These are phyloP conservation scores for Acrodontium crateriforme DNA, from an alignment of 2,329 filamentous ascomycete genomes.

Conservation along the genomic window DNA sequence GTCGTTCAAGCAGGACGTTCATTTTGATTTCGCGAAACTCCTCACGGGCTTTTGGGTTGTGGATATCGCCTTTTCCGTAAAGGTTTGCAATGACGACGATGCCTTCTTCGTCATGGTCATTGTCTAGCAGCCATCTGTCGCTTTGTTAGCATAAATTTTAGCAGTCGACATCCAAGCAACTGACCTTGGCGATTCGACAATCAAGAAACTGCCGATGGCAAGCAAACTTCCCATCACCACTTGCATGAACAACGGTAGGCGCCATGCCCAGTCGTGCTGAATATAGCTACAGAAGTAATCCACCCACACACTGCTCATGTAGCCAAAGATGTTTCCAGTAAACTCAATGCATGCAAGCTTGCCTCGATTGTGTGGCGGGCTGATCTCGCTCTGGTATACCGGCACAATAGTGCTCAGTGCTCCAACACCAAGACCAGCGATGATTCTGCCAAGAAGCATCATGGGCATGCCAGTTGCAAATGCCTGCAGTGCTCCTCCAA, in stretches of 20 bases:
- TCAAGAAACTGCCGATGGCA: slow-evolving; percentile 73
- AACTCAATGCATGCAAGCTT: slow-evolving; percentile 97
- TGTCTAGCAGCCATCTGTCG: slow-evolving; percentile 82
- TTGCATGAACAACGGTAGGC: slow-evolving; percentile 78
- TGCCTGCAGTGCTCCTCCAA: slow-evolving; percentile 74
- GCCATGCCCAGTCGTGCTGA: slow-evolving; percentile 73
- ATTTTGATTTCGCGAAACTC: slow-evolving; percentile 99
- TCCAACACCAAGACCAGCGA: slow-evolving; percentile 38
- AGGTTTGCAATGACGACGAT: slow-evolving; percentile 97
- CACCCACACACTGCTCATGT: slow-evolving; percentile 94
- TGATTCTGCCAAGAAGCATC: slow-evolving; percentile 51
- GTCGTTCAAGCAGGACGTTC: slow-evolving; percentile 81
- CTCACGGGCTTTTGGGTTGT: slow-evolving; percentile 80
- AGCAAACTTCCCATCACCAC: slow-evolving; percentile 86
- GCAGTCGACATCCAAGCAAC: slow-evolving; percentile 5
- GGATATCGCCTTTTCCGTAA: slow-evolving; percentile 89
- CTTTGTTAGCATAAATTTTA: background rate
- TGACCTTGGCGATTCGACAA: slow-evolving; percentile 90
- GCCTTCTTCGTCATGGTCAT: slow-evolving; percentile 94
- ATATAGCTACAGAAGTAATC: slow-evolving; percentile 96
- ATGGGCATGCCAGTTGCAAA: slow-evolving; percentile 71
- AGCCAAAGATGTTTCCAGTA: slow-evolving; percentile 90
- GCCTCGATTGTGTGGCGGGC: slow-evolving; percentile 87
- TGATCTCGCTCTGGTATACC: slow-evolving; percentile 45
- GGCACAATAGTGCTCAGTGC: slow-evolving; percentile 38